These are phyloP conservation scores for Candida suzukii DNA, from an alignment of 805 yeast genomes.

Conservation along the genomic window DNA sequence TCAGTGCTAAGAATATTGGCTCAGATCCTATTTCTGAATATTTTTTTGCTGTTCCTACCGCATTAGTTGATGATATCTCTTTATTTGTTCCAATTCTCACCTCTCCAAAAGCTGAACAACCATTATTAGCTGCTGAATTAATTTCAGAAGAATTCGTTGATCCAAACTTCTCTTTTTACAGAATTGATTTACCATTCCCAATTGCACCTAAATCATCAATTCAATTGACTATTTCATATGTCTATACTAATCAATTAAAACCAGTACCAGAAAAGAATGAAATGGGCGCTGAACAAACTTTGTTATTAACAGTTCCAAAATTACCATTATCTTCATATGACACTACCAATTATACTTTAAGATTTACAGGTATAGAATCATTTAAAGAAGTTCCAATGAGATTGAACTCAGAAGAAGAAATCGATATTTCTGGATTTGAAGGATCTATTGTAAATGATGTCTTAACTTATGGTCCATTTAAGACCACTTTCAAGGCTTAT, in stretches of 20 bases:
- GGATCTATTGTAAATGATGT: conserved; percentile 29
- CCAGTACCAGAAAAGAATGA: conserved; percentile 63
- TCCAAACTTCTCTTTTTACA: conserved; percentile 28
- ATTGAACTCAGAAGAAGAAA: conserved; percentile 4
- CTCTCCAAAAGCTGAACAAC: conserved; percentile 11
- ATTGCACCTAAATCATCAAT: conserved; percentile 54
- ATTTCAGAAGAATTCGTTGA: conserved; percentile 6
- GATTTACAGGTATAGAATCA: conserved; percentile 30
- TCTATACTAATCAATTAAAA: conserved; percentile 36
- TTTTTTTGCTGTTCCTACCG: conserved; percentile 50
- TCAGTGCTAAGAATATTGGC: conserved; percentile 55
- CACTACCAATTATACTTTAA: conserved; percentile 40
- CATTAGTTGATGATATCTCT: conserved; percentile 19
- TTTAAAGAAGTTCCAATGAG: conserved; percentile 11
- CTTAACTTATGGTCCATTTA: conserved; percentile 51
- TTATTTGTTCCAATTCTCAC: conserved; percentile 16
- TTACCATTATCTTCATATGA: conserved; percentile 56
- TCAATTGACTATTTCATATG: conserved; percentile 41
- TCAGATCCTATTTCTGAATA: conserved; percentile 47
- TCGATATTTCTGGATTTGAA: conserved; percentile 22
- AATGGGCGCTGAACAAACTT: conserved; percentile 53
- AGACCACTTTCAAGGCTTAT: conserved; percentile 34
- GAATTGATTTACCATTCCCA: conserved; percentile 52
- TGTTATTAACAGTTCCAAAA: conserved; percentile 44
- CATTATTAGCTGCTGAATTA: conserved; percentile 14